Evolutionary conservation across 345 rosid species (phyloP).

Genomic region (Citrus mangshanensis): DNA sequence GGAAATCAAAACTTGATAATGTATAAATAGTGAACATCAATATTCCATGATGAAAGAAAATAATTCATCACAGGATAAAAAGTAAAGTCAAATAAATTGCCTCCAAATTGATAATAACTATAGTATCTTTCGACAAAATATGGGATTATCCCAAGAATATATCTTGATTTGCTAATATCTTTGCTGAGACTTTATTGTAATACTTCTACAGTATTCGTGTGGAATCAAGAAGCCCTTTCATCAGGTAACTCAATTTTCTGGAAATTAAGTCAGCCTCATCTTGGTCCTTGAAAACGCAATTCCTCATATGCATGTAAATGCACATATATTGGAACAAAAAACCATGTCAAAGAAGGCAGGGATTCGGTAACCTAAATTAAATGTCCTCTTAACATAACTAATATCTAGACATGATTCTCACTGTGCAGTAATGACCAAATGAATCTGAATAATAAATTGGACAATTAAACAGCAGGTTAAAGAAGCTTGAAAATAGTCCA

Average conservation of each 20-base stretch:
- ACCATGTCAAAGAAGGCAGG: background rate
- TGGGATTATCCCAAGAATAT: background rate
- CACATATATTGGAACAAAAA: background rate
- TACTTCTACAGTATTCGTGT: too few species aligned
- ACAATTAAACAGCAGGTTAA: background rate
- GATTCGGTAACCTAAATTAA: background rate
- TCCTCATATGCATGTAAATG: background rate
- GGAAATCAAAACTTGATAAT: background rate
- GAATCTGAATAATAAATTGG: background rate
- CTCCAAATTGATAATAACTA: background rate
- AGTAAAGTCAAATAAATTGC: background rate
- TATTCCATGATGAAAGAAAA: background rate
- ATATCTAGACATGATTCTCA: background rate
- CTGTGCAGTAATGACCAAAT: background rate
- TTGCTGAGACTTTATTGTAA: background rate
- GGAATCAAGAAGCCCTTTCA: too few species aligned
- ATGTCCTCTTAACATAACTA: background rate
- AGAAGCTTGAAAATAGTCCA: background rate
- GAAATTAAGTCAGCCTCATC: background rate
- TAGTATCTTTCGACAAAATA: background rate
- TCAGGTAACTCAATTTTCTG: background rate
- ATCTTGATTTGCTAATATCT: background rate
- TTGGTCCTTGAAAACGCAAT: background rate
- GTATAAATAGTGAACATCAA: background rate
- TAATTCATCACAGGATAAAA: background rate